Base-by-base conservation (phyloP, 208 protist species). In the Acanthamoeba culbertsoni region DNA sequence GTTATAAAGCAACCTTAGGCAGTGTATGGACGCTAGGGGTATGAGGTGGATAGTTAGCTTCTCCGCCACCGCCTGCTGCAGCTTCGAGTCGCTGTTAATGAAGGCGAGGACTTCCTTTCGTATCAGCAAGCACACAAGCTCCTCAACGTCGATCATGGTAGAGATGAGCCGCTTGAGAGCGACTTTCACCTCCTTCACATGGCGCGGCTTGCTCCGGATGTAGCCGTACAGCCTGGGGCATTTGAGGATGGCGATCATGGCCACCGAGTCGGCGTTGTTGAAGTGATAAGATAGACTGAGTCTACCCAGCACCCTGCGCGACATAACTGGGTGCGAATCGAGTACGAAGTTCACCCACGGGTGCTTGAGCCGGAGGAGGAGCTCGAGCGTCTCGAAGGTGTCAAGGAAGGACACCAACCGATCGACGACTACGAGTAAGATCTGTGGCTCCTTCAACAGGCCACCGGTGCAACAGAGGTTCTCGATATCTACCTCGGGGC, bases 21-120 rank as follows among this genome's bases (percentile, higher is more conserved):
- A 82, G 71, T 35, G 2, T 20, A 82, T 26, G 71, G 1, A 51
- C 37, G 71, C 71, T 18, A 82, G 71, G 26, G 71, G 71, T 2
- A 82, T 40, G 20, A 82, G 43, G 26, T 82, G 71, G 71, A 82
- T 82, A n/a, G 43, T 45, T 12, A 82, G 71, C 71, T 82, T 82
- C 37, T 82, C 71, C 3, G 42, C 71, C 0, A 82, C 37, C 37
- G 71, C 71, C 37, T 53, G 37, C 37, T 4, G 14, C 37, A 82
- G 71, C 71, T 46, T 40, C 1, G 20, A 33, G 37, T 82, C 71
- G 59, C 59, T 37, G 59, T 68, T 28, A 12, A 18, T 33, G 16
- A 82, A 3, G 37, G 37, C 37, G 2, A 45, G 71, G 10, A 82
- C 71, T n/a, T 82, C 37, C 6, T 8, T n/a, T 6, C 43, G 71